A percentile compares a stretch with the other conserved stretches of the same genome.
phyloP scores from a whole-genome alignment of 208 protist genomes.

The Leishmania aethiopica region DNA sequence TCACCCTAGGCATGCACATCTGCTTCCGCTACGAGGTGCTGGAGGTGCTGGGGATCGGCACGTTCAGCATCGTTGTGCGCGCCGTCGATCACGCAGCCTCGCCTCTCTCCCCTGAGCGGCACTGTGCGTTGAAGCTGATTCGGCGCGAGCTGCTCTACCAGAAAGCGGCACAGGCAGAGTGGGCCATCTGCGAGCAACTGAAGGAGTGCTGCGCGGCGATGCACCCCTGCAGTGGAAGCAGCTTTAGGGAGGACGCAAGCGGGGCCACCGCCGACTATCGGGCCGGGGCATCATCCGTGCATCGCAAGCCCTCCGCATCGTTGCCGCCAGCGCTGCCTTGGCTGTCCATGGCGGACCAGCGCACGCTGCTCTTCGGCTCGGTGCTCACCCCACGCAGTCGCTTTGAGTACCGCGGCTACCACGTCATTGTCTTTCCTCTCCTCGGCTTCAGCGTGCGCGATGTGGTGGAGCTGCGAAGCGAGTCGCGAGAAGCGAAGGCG shows the following conservation, averaged over 20 bases:
- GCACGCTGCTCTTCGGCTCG: constrained; percentile 7
- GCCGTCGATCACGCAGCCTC: constrained; percentile 82
- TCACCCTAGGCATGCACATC: constrained; percentile 92
- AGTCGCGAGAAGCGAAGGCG: constrained; percentile 12
- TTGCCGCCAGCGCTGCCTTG: neutral
- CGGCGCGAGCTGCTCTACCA: constrained; percentile 43
- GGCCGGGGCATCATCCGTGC: neutral
- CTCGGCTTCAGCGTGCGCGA: constrained; percentile 67
- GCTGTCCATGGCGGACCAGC: constrained; percentile 20
- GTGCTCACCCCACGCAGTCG: constrained; percentile 25
- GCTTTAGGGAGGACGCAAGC: neutral
- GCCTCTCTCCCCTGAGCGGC: constrained; percentile 33
- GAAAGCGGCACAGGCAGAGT: constrained; percentile 51
- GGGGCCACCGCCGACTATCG: neutral
- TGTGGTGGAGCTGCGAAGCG: constrained; percentile 44
- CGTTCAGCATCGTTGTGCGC: constrained; percentile 80
- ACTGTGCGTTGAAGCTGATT: constrained; percentile 35
- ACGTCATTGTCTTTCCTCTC: constrained; percentile 60
- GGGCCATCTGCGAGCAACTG: constrained; percentile 40
- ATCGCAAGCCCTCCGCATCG: neutral
- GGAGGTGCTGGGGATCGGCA: constrained; percentile 76
- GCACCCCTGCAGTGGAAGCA: constrained; percentile 9
- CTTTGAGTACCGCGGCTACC: constrained; percentile 64
- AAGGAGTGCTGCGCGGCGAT: constrained; percentile 21
- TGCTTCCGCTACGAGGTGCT: constrained; percentile 86